phyloP scores from a whole-genome alignment of 805 yeast species.

The Yamadazyma sp. region DNA sequence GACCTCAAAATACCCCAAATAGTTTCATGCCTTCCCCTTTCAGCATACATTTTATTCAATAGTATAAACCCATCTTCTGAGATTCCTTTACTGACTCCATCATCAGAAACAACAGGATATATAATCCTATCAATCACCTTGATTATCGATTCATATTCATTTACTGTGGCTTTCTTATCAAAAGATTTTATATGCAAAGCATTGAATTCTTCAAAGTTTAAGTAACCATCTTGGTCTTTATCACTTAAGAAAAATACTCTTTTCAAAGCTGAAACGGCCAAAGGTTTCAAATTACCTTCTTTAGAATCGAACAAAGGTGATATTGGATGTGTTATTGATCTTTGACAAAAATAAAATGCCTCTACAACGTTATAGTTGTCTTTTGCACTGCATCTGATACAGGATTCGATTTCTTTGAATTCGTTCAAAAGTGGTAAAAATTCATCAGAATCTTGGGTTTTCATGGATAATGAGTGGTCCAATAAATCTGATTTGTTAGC shows the following conservation, averaged over 20 bases:
- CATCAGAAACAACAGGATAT: constrained; percentile 20
- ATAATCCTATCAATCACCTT: constrained; percentile 29
- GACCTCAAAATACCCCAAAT: constrained; percentile 92
- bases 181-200: constrained; percentile 75
- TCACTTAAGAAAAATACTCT: constrained; percentile 85
- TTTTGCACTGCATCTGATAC: constrained; percentile 84
- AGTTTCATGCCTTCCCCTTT: constrained; percentile 92
- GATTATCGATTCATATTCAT: constrained; percentile 37
- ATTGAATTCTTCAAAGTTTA: constrained; percentile 69
- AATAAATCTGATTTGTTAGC: constrained; percentile 70
- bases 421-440: constrained; percentile 83
- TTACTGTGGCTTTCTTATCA: constrained; percentile 39
- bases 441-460: constrained; percentile 59
- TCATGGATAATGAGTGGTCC: constrained; percentile 42
- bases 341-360: constrained; percentile 87
- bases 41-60: constrained; percentile 79
- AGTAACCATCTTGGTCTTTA: constrained; percentile 82
- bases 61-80: constrained; percentile 72
- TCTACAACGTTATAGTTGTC: constrained; percentile 83
- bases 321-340: constrained; percentile 90
- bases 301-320: constrained; percentile 93
- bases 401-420: constrained; percentile 91
- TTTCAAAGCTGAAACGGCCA: constrained; percentile 70
- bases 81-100: constrained; percentile 48
- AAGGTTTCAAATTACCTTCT: constrained; percentile 75